Conservation (phyloP, 805 yeast genomes). For the Myxozyma neglecta region DNA sequence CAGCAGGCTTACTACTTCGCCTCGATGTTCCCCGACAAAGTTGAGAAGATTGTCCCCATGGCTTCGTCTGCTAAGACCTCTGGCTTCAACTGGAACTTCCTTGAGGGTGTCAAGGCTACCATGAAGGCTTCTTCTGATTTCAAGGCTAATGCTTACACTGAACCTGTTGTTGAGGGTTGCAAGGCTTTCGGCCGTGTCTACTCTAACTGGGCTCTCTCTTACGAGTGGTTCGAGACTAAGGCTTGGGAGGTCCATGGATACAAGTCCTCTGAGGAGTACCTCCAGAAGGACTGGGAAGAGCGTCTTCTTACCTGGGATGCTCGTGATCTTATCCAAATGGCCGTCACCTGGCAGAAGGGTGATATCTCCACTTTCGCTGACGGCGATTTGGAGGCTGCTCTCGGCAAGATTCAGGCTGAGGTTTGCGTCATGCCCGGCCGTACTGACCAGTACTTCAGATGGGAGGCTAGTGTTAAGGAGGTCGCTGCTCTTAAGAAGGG, state of each 20-base stretch:
- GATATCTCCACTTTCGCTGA: conserved; percentile 28
- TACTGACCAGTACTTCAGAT: conserved; percentile 30
- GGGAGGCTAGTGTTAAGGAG: conserved; percentile 30
- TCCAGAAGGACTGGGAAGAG: conserved; percentile 28
- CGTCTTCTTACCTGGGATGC: conserved; percentile 31
- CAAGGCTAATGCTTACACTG: conserved; percentile 24
- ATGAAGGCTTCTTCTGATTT: conserved; percentile 27
- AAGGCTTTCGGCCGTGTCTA: conserved; percentile 33
- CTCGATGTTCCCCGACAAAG: conserved; percentile 28
- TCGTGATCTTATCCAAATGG: conserved; percentile 28
- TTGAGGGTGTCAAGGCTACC: conserved; percentile 30
- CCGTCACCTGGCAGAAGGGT: conserved; percentile 32
- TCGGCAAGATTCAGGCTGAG: conserved; percentile 26
- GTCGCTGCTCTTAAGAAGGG: conserved; percentile 28
- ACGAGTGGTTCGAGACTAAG: conserved; percentile 31
- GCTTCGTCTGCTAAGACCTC: conserved; percentile 32
- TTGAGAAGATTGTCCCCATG: conserved; percentile 28
- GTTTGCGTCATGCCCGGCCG: conserved; percentile 29
- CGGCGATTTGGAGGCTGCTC: conserved; percentile 28
- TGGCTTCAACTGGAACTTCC: conserved; percentile 30
- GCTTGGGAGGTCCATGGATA: conserved; percentile 29
- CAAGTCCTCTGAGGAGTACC: conserved; percentile 28
- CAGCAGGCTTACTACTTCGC: conserved; percentile 33
- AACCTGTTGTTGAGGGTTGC: conserved; percentile 24
- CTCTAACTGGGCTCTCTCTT: conserved; percentile 32